Conservation (phyloP, 2,329 filamentous ascomycete species). For the Venturiaceae sp. region DNA sequence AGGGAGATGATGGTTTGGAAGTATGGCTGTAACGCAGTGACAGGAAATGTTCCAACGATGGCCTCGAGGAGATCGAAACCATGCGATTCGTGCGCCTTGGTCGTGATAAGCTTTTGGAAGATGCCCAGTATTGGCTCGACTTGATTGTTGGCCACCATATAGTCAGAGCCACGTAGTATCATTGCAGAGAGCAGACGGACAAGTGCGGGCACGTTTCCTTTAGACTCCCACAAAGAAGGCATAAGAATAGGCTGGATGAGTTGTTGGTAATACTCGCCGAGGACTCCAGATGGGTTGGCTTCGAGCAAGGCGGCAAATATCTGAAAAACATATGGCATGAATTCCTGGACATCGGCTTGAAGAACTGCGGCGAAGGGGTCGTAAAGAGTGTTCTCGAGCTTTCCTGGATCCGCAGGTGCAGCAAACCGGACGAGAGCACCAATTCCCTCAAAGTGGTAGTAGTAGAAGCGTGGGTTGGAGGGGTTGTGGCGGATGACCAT, state of each 20-base stretch:
- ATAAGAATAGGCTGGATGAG: constrained; percentile 70
- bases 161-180: constrained; percentile 63
- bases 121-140: constrained; percentile 85
- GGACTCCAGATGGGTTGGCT: constrained; percentile 65
- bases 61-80: constrained; percentile 87
- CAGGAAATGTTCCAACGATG: constrained; percentile 62
- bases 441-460: constrained; percentile 93
- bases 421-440: constrained; percentile 77
- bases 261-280: constrained; percentile 72
- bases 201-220: constrained; percentile 87
- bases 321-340: constrained; percentile 94
- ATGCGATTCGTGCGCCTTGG: constrained; percentile 75
- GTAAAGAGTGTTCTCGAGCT: constrained; percentile 75
- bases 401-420: constrained; percentile 57
- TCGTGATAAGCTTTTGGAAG: constrained; percentile 79
- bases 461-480: constrained; percentile 96
- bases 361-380: constrained; percentile 73
- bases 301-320: constrained; percentile 86
- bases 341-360: constrained; percentile 78
- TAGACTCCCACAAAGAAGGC: constrained; percentile 80
- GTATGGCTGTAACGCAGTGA: constrained; percentile 65
- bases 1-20: constrained; percentile 73
- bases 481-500: constrained; percentile 89
- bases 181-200: constrained; percentile 77
- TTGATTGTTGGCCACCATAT: constrained; percentile 70